Conservation (phyloP, 192 early-diverging fungal genomes). For the Chytriomyces hyalinus region DNA sequence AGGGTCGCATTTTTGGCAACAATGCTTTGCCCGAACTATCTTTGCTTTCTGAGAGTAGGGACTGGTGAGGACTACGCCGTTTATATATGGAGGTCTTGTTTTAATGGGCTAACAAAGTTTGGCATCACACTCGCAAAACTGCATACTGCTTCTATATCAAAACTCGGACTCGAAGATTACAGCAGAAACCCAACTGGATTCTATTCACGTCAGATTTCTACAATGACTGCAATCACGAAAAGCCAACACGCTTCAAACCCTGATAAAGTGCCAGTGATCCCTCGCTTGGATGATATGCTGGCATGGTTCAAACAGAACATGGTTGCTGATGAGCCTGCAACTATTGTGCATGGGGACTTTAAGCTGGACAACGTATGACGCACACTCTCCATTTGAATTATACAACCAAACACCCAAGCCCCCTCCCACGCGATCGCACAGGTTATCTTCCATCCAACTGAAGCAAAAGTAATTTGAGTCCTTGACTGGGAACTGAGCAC, state of each 20-base stretch:
- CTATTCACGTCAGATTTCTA: conserved; percentile 83
- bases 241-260: conserved; percentile 69
- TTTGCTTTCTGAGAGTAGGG: conserved; percentile 19
- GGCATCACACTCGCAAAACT: conserved; percentile 68
- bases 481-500: conserved; percentile 90
- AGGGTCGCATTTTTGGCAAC: conserved; percentile 84
- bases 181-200: conserved; percentile 68
- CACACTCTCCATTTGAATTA: not conserved
- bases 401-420: not conserved
- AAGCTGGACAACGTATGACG: conserved; percentile 71
- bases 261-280: conserved; percentile 68
- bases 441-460: conserved; percentile 19
- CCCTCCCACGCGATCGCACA: too few relatives aligned
- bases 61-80: conserved; percentile 30
- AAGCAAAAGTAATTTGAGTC: conserved; percentile 75
- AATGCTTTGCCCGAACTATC: conserved; percentile 34
- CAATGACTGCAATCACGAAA: conserved; percentile 64
- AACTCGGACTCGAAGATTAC: conserved; percentile 72
- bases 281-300: conserved; percentile 69
- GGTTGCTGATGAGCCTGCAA: conserved; percentile 71
- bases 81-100: not conserved
- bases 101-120: not conserved
- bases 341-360: conserved; percentile 93
- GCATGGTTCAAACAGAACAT: conserved; percentile 75
- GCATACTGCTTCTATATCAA: conserved; percentile 72